phyloP scores from a whole-genome alignment of 352 stramenopile species.

The Globisporangium okanoganense region DNA sequence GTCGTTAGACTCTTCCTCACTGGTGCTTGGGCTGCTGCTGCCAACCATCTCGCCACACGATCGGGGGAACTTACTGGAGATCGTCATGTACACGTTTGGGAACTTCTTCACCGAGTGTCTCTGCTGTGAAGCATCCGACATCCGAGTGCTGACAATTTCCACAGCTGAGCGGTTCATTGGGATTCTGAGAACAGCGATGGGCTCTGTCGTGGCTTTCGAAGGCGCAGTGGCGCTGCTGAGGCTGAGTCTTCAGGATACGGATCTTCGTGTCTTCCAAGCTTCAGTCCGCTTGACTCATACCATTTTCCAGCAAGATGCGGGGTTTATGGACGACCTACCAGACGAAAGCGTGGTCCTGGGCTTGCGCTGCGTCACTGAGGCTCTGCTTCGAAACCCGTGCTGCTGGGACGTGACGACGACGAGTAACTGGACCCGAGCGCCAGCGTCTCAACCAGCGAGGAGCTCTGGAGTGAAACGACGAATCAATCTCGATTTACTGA shows the following conservation, averaged over 20 bases:
- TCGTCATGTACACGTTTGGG: conserved; percentile 48
- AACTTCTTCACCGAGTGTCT: conserved; percentile 47
- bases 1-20: neutral
- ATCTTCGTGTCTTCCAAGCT: conserved; percentile 29
- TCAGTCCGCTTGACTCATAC: conserved; percentile 39
- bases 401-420: conserved; percentile 28
- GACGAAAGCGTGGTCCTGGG: conserved; percentile 18
- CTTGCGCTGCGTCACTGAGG: conserved; percentile 26
- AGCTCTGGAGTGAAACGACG: neutral
- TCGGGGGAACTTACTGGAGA: conserved; percentile 18
- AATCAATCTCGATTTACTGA: conserved; percentile 32
- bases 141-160: conserved; percentile 22
- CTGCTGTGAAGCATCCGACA: conserved; percentile 17
- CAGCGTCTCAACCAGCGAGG: neutral
- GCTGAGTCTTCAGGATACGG: conserved; percentile 24
- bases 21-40: neutral
- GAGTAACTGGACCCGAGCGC: neutral
- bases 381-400: conserved; percentile 19
- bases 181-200: conserved; percentile 18
- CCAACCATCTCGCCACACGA: conserved; percentile 11
- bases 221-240: conserved; percentile 34
- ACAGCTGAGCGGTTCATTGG: conserved; percentile 30
- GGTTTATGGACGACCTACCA: conserved; percentile 1
- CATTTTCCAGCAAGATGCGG: conserved; percentile 21
- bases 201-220: conserved; percentile 30